Conservation (phyloP, 352 stramenopile genomes). For the Phytopythium cucurbitacearum region DNA sequence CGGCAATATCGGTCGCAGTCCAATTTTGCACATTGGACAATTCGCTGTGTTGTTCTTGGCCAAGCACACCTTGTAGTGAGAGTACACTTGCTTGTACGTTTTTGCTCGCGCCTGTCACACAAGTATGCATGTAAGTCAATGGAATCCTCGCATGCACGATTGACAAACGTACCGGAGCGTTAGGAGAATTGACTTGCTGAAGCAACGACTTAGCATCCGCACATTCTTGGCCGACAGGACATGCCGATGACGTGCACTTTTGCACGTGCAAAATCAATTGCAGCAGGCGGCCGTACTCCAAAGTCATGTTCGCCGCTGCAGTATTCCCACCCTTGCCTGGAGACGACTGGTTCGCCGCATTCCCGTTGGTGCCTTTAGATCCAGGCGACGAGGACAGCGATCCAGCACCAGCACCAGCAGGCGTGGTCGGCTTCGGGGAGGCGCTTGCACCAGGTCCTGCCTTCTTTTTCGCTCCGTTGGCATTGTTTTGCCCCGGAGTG, state of each 20-base stretch:
- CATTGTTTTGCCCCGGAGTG: not conserved
- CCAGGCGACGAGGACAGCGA: conserved; percentile 12
- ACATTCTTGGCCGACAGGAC: conserved; percentile 70
- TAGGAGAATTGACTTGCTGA: conserved; percentile 66
- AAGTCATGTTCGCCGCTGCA: conserved; percentile 57
- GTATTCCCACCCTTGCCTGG: conserved; percentile 22
- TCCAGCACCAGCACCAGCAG: conserved; percentile 4
- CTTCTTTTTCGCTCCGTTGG: conserved; percentile 26
- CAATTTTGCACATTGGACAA: conserved; percentile 86
- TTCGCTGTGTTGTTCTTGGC: conserved; percentile 75
- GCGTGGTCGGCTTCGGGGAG: conserved; percentile 14
- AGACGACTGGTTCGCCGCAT: conserved; percentile 14
- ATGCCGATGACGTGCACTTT: conserved; percentile 60
- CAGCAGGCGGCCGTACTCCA: conserved; percentile 80
- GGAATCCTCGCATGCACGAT: not conserved
- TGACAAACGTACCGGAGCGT: conserved; percentile 37
- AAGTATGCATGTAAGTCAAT: not conserved
- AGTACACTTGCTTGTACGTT: conserved; percentile 84
- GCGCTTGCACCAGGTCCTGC: conserved; percentile 3
- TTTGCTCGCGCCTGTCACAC: conserved; percentile 51
- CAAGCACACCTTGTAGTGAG: conserved; percentile 78
- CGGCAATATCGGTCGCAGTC: conserved; percentile 52
- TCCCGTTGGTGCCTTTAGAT: not conserved
- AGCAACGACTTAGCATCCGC: conserved; percentile 70
- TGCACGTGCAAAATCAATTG: conserved; percentile 86